Conservation (phyloP, 1,139 yeast genomes). For the Schwanniomyces etchellsii region DNA sequence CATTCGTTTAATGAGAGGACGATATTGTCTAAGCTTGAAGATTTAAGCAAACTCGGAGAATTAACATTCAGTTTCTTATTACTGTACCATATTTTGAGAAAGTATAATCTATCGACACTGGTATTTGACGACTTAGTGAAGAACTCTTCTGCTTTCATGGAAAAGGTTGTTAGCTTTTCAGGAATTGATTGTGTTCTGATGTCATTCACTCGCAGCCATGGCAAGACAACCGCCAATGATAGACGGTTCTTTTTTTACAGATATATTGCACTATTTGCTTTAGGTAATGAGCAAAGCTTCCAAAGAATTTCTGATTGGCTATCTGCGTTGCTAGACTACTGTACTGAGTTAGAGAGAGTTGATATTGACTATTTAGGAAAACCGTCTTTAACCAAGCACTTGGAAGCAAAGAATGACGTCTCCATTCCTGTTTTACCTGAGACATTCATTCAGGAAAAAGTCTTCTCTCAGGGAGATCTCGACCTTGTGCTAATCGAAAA, state of each 20-base stretch:
- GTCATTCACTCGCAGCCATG: not conserved
- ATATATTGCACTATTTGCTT: slow-evolving; percentile 1
- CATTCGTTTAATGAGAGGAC: not conserved
- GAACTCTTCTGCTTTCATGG: slow-evolving; percentile 1
- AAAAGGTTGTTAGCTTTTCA: slow-evolving; percentile 3
- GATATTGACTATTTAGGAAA: too few relatives aligned
- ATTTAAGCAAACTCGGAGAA: slow-evolving; percentile 5
- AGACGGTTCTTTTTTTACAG: not conserved
- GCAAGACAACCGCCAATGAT: not conserved
- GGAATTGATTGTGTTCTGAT: slow-evolving; percentile 1
- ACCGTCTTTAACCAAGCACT: too few relatives aligned
- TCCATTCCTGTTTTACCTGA: too few relatives aligned
- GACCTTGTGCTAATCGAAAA: too few relatives aligned
- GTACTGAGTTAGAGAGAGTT: too few relatives aligned
- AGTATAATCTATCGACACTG: slow-evolving; percentile 1
- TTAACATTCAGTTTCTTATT: slow-evolving; percentile 5
- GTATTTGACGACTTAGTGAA: too few relatives aligned
- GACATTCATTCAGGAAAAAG: too few relatives aligned
- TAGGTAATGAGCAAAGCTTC: too few relatives aligned
- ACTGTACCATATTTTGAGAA: slow-evolving; percentile 1
- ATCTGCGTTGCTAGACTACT: too few relatives aligned
- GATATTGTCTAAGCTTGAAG: slow-evolving; percentile 1
- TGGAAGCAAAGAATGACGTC: too few relatives aligned
- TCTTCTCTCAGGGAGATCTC: too few relatives aligned
- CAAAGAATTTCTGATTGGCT: too few relatives aligned